Percentiles rank a stretch among this genome's conserved stretches.
Evolutionary conservation across 805 yeast genomes (phyloP).

Genomic region (Saturnispora quitensis): DNA sequence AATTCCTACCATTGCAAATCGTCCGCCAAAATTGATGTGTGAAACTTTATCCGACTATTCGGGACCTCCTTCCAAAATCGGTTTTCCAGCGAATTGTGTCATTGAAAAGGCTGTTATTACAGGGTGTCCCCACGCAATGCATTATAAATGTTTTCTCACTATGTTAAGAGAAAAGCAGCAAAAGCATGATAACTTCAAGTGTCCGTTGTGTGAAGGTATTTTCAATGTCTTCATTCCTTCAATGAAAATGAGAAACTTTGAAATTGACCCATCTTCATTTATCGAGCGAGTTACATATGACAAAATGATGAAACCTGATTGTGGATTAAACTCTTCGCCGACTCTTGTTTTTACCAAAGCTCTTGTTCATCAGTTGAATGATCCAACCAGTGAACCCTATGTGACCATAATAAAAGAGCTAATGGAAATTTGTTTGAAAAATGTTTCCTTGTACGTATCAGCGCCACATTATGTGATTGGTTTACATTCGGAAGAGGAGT

Average conservation of each 20-base stretch:
- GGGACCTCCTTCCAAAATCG: conserved; percentile 3
- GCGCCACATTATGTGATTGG: background rate
- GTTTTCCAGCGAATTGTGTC: conserved; percentile 10
- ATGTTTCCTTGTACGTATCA: background rate
- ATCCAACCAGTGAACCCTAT: conserved; percentile 14
- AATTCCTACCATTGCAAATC: conserved; percentile 29
- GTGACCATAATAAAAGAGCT: conserved; percentile 18
- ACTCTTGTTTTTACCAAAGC: conserved; percentile 23
- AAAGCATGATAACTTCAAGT: conserved; percentile 25
- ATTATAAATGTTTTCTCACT: conserved; percentile 33
- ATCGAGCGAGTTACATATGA: background rate
- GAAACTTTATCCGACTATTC: conserved; percentile 11
- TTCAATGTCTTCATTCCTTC: conserved; percentile 39
- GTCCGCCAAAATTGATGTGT: conserved; percentile 21
- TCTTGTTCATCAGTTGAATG: conserved; percentile 19
- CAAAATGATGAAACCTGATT: conserved; percentile 2
- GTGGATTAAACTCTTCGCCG: conserved; percentile 25
- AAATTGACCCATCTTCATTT: conserved; percentile 15
- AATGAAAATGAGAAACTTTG: conserved; percentile 24
- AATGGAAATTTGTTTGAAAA: conserved; percentile 7
- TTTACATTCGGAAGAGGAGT: background rate
- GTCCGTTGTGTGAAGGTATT: conserved; percentile 43
- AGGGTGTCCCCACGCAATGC: conserved; percentile 49
- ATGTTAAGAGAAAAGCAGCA: conserved; percentile 21
- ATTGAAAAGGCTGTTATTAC: conserved; percentile 28